phyloP scores from a whole-genome alignment of 208 protist genomes.

The Leishmania mexicana region DNA sequence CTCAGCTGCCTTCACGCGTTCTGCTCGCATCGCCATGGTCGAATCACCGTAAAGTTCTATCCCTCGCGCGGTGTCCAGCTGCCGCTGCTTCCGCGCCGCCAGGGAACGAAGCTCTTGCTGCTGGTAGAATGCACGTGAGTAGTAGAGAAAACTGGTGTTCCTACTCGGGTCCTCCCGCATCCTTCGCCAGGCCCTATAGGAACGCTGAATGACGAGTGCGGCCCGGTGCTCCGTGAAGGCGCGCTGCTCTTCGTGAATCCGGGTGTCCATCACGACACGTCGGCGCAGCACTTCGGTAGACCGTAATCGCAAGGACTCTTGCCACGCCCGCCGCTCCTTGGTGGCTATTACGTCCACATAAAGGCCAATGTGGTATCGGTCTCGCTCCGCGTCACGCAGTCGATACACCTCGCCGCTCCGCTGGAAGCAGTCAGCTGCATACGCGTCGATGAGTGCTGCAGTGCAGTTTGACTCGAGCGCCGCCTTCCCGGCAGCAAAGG shows the following conservation, averaged over 20 bases:
- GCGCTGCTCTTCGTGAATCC: conserved; percentile 37
- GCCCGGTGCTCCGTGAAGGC: conserved; percentile 40
- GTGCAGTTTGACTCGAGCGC: neutral
- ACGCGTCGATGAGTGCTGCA: conserved; percentile 4
- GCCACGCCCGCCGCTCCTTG: conserved; percentile 49
- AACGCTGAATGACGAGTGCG: conserved; percentile 64
- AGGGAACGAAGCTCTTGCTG: conserved; percentile 40
- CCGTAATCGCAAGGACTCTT: conserved; percentile 44
- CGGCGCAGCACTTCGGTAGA: conserved; percentile 52
- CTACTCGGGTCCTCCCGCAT: conserved; percentile 41
- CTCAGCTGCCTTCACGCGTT: neutral
- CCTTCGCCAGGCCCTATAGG: conserved; percentile 55
- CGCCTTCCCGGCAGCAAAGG: neutral
- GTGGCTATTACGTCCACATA: conserved; percentile 49
- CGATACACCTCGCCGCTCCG: conserved; percentile 31
- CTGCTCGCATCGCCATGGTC: conserved; percentile 1
- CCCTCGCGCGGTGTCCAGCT: conserved; percentile 20
- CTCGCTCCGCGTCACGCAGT: conserved; percentile 42
- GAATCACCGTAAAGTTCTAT: conserved; percentile 43
- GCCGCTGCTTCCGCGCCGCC: conserved; percentile 30
- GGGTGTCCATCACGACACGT: conserved; percentile 46
- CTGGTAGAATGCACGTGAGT: conserved; percentile 51
- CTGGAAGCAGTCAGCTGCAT: conserved; percentile 29
- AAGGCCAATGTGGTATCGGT: conserved; percentile 64
- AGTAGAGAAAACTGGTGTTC: conserved; percentile 50